Conservation (phyloP, 257 asterid genomes). For the Petunia axillaris region DNA sequence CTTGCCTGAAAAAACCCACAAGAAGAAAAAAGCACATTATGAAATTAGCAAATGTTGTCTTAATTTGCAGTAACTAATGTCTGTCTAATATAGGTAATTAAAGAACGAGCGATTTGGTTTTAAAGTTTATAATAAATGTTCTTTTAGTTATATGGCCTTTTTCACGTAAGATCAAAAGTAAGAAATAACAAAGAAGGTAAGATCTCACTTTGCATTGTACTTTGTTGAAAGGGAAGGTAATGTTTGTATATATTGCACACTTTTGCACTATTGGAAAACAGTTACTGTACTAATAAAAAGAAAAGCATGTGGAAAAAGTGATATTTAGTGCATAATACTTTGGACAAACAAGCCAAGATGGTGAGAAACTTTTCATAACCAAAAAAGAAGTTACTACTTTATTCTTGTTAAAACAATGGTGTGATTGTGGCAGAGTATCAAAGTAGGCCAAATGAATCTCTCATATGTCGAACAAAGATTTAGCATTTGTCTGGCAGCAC, state of each 20-base stretch:
- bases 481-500: conserved; percentile 40
- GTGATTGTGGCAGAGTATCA: conserved; percentile 20
- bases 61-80: not conserved
- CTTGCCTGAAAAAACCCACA: conserved; percentile 41
- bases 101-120: too few relatives aligned
- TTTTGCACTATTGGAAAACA: not conserved
- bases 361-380: not conserved
- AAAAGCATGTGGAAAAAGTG: not conserved
- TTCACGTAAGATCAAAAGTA: too few relatives aligned
- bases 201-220: not conserved
- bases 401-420: not conserved
- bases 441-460: conserved; percentile 39
- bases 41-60: not conserved
- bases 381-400: not conserved
- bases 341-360: conserved; percentile 15
- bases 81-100: not conserved
- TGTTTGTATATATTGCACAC: not conserved
- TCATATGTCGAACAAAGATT: conserved; percentile 32
- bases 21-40: too few relatives aligned
- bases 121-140: too few relatives aligned
- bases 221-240: not conserved
- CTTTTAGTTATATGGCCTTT: too few relatives aligned
- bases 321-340: not conserved
- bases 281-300: not conserved
- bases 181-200: not conserved